phyloP scores from a whole-genome alignment of 2,329 filamentous ascomycete species.

The Pseudonectria foliicola region DNA sequence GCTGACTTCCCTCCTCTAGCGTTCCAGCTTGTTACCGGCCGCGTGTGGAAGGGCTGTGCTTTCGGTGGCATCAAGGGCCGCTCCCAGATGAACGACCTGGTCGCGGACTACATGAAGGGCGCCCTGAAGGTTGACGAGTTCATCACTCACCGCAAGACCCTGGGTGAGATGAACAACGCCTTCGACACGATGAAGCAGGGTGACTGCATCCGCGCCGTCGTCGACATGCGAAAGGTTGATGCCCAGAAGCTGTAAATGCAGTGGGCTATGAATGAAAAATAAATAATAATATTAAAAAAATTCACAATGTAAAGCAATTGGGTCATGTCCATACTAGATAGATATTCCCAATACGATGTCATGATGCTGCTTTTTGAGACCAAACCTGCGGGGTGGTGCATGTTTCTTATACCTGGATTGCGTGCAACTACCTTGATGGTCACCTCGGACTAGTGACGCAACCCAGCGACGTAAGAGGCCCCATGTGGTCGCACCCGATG shows the following conservation, averaged over 20 bases:
- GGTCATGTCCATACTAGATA: not conserved
- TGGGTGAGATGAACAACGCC: conserved; percentile 79
- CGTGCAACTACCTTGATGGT: conserved; percentile 13
- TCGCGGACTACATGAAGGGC: conserved; percentile 82
- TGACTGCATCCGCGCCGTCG: conserved; percentile 93
- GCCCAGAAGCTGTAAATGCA: conserved; percentile 1
- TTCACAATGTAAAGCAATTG: not conserved
- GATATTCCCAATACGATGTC: not conserved
- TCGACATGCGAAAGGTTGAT: conserved; percentile 50
- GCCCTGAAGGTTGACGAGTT: conserved; percentile 98
- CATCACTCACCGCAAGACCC: conserved; percentile 87
- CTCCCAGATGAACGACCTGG: conserved; percentile 78
- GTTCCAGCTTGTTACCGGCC: conserved; percentile 97
- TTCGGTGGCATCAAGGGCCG: conserved; percentile 98
- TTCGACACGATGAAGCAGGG: conserved; percentile 94
- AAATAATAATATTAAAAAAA: conserved; percentile 1
- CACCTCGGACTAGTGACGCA: not conserved
- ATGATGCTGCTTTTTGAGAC: not conserved
- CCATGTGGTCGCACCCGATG: no score
- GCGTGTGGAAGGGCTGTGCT: conserved; percentile 95
- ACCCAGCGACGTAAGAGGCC: no score
- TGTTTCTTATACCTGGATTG: conserved; percentile 4
- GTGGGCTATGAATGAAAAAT: conserved; percentile 6
- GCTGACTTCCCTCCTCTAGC: conserved; percentile 47
- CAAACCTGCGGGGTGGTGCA: not conserved